Conservation (phyloP, 2,329 filamentous ascomycete genomes). For the Colletotrichum cuscutae region DNA sequence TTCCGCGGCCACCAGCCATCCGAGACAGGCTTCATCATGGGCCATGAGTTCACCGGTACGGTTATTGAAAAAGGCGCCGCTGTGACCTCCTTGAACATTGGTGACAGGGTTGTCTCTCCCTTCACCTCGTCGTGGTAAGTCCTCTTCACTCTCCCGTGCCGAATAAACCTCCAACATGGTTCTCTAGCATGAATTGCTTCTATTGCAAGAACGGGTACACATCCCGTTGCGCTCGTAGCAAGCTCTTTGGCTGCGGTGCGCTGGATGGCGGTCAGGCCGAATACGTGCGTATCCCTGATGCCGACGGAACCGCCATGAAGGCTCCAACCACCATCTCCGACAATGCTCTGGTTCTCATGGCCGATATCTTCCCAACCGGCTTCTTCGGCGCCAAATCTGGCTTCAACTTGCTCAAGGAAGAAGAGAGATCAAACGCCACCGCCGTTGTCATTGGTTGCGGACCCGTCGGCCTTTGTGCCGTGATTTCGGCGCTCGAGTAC, state of each 20-base stretch:
- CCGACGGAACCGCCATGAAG: conserved; percentile 83
- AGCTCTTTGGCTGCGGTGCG: conserved; percentile 74
- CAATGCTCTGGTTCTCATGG: conserved; percentile 85
- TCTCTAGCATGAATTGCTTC: conserved; percentile 74
- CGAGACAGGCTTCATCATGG: conserved; percentile 73
- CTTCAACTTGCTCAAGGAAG: conserved; percentile 69
- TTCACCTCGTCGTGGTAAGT: conserved; percentile 84
- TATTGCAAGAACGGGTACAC: conserved; percentile 84
- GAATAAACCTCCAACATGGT: neutral
- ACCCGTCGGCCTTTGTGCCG: conserved; percentile 84
- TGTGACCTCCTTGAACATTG: conserved; percentile 76
- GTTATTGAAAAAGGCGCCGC: conserved; percentile 74
- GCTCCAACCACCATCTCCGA: conserved; percentile 76
- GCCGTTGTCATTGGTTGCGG: conserved; percentile 88
- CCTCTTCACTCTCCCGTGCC: neutral
- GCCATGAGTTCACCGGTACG: conserved; percentile 87
- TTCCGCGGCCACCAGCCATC: conserved; percentile 84
- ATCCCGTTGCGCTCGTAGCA: conserved; percentile 77
- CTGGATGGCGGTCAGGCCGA: conserved; percentile 86
- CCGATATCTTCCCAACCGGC: conserved; percentile 90
- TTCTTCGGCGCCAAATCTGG: conserved; percentile 86
- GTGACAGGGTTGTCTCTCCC: conserved; percentile 83
- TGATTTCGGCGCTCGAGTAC: conserved; percentile 80
- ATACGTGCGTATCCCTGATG: conserved; percentile 82
- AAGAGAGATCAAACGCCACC: conserved; percentile 72